Evolutionary conservation across 805 yeast genomes (phyloP).

Genomic region (Lachancea sp.): DNA sequence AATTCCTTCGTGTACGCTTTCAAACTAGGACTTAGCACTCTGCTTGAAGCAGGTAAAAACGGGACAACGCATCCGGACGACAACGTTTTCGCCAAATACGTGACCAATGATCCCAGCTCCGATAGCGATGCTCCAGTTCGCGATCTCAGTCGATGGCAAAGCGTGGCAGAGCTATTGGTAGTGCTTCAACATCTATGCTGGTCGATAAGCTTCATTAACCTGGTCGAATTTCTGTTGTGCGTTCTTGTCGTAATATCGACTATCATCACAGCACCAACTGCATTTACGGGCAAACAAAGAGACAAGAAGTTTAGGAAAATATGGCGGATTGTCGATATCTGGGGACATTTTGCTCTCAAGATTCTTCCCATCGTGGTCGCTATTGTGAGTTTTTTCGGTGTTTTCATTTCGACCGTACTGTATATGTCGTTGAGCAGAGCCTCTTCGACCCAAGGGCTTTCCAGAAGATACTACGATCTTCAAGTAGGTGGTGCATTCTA

Average conservation of each 20-base stretch:
- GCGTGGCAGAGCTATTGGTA: neutral
- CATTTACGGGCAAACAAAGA: neutral
- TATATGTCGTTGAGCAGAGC: neutral
- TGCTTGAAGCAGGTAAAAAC: slow-evolving; percentile 11
- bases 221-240: slow-evolving; percentile 4
- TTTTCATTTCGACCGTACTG: neutral
- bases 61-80: slow-evolving; percentile 6
- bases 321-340: neutral
- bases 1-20: slow-evolving; percentile 24
- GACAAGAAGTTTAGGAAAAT: neutral
- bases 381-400: slow-evolving; percentile 2
- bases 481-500: slow-evolving; percentile 3
- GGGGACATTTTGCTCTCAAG: neutral
- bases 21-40: slow-evolving; percentile 18
- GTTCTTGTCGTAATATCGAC: neutral
- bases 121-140: neutral
- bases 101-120: slow-evolving; percentile 6
- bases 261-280: neutral
- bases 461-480: slow-evolving; percentile 1
- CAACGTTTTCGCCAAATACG: slow-evolving; percentile 15
- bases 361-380: neutral
- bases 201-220: neutral
- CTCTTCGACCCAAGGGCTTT: slow-evolving; percentile 2
- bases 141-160: neutral
- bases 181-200: slow-evolving; percentile 3